Base-by-base conservation (phyloP, 441 rosid species). In the Kokia cookei region DNA sequence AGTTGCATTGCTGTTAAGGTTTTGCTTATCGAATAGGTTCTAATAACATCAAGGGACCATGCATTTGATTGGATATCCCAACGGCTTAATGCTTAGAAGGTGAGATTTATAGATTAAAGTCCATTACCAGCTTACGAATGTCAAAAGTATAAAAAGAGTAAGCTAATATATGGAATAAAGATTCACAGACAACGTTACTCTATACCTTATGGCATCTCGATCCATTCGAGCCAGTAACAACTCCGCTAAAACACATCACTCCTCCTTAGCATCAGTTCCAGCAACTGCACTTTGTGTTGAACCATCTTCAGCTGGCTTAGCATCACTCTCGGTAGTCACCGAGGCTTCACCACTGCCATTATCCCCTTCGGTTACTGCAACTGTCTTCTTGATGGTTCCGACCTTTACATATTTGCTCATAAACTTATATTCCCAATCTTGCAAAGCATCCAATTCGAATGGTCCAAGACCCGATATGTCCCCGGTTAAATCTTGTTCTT, bases 401-500 rank as follows among this genome's bases (percentile, higher is more conserved):
- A 93, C 97, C 72, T 87, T 93, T 3, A 79, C 87, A 66, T 93
- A 93, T 76, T 94, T 94, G 79, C 89, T 93, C 84, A 85, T 85
- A 87, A 94, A 94, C 87, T 94, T 94, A 75, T 86, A 85, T 71
- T 90, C 97, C 99, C 99, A 94, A 58, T 91, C 99, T 69, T 86
- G 98, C 64, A 94, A 83, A 42, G 91, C 89, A 15, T 90, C 96
- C 24, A 93, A 88, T 85, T 94, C 98, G 10, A 85, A 82, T 2
- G 88, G 92, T 65, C 82, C 84, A 47, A 94, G 92, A 63, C 96
- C 99, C 42, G 92, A 89, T 48, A 84, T 86, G 77, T 94, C 88
- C 54, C 87, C 90, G 0, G 91, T 94, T 61, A 93, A 79, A 54
- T 93, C 97, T 69, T 80, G 77, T 4, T 91, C 89, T 67, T 94